Evolutionary conservation across 2,329 filamentous ascomycete species (phyloP).

Genomic region (Grosmannia penicillata): DNA sequence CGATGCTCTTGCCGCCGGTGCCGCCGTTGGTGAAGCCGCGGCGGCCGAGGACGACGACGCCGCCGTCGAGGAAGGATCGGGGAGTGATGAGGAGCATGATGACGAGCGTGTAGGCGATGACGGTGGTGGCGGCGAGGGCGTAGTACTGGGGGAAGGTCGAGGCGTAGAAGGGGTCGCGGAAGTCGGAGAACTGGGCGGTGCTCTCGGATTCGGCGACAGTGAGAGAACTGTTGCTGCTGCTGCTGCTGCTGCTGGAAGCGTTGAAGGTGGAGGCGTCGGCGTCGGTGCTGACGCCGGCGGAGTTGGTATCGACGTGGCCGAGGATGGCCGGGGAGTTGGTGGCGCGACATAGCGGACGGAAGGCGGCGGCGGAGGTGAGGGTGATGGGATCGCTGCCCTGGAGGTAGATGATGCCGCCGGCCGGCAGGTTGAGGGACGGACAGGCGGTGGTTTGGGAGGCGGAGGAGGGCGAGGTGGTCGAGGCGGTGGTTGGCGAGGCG

Average conservation of each 20-base stretch:
- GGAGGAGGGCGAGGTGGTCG: conserved; percentile 1
- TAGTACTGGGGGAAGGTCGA: conserved; percentile 89
- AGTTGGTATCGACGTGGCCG: conserved; percentile 11
- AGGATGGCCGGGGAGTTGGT: conserved; percentile 24
- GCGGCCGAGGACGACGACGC: conserved; percentile 64
- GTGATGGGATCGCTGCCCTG: conserved; percentile 39
- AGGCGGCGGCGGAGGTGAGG: conserved; percentile 43
- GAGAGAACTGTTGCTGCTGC: conserved; percentile 12
- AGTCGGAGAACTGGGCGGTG: conserved; percentile 40
- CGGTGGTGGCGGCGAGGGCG: conserved; percentile 78
- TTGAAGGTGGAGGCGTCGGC: conserved; percentile 14
- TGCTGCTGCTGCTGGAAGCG: conserved; percentile 14
- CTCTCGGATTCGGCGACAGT: conserved; percentile 14
- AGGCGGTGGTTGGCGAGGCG: not conserved
- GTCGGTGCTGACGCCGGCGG: not conserved
- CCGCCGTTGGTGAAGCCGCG: conserved; percentile 77
- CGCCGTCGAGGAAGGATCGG: conserved; percentile 81
- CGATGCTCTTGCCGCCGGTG: conserved; percentile 66
- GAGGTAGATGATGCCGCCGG: conserved; percentile 32
- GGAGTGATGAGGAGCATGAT: conserved; percentile 91
- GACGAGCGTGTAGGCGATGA: conserved; percentile 81
- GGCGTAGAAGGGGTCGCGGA: conserved; percentile 80
- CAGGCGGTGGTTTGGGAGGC: conserved; percentile 13
- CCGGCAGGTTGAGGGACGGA: conserved; percentile 26
- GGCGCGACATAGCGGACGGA: conserved; percentile 39